phyloP scores from a whole-genome alignment of 2,329 filamentous ascomycete genomes.

The Penicillium sp. region DNA sequence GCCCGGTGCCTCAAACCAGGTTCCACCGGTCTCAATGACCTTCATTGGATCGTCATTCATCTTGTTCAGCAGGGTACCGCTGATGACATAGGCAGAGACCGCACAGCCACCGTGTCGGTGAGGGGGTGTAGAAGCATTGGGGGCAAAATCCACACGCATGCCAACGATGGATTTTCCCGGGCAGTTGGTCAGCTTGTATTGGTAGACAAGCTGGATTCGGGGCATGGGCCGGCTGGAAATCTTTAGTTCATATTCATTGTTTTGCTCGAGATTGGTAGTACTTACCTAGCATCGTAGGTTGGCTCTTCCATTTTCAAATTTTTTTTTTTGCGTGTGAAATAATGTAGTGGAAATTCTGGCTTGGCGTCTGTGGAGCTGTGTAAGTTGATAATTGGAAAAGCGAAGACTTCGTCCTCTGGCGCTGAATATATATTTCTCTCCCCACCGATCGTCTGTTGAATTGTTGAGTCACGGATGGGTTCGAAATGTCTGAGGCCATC shows the following conservation, averaged over 20 bases:
- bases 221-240: constrained; percentile 33
- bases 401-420: too few species aligned
- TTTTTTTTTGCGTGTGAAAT: too few species aligned
- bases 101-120: constrained; percentile 53
- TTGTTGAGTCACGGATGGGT: too few species aligned
- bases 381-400: too few species aligned
- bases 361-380: too few species aligned
- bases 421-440: too few species aligned
- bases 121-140: constrained; percentile 48
- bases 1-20: constrained; percentile 51
- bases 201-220: constrained; percentile 31
- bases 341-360: too few species aligned
- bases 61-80: constrained; percentile 49
- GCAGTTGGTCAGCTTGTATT: constrained; percentile 43
- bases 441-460: too few species aligned
- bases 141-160: constrained; percentile 44
- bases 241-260: neutral
- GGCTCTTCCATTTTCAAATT: constrained; percentile 31
- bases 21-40: constrained; percentile 42
- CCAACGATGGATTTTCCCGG: constrained; percentile 48
- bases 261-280: neutral
- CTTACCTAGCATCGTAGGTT: constrained; percentile 25
- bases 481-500: too few species aligned
- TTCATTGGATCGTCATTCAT: constrained; percentile 55
- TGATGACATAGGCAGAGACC: constrained; percentile 45